Percentiles rank a stretch among this genome's conserved stretches.
Conservation (phyloP, 1,139 yeast species). For the Yamadazyma mexicana region DNA sequence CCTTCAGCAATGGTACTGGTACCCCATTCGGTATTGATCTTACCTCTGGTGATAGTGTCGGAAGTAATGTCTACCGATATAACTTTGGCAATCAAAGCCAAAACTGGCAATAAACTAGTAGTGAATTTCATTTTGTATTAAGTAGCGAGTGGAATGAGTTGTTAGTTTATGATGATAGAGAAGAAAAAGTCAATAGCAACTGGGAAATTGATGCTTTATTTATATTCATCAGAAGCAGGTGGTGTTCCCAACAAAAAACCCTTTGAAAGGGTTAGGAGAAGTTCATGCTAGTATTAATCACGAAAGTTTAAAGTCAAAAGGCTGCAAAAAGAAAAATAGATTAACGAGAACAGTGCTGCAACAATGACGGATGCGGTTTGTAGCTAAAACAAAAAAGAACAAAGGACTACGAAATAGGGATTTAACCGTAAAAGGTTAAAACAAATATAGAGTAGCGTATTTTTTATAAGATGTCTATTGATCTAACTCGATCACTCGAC, state of each 20-base stretch:
- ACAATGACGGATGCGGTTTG: neutral
- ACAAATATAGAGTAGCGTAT: neutral
- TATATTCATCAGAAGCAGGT: constrained; percentile 1
- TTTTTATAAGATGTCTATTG: neutral
- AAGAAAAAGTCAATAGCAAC: neutral
- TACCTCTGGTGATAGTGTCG: constrained; percentile 20
- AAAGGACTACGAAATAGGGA: constrained; percentile 1
- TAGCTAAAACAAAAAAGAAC: too few species aligned
- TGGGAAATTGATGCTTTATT: neutral
- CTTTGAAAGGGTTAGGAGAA: too few species aligned
- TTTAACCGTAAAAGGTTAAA: neutral
- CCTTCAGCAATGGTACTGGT: constrained; percentile 27
- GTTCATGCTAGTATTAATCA: neutral
- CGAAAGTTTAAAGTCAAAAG: neutral
- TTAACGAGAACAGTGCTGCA: neutral
- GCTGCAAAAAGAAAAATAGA: neutral
- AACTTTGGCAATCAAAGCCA: constrained; percentile 18
- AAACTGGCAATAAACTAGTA: constrained; percentile 16
- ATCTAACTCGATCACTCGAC: neutral
- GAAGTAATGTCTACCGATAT: constrained; percentile 15
- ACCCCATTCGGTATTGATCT: constrained; percentile 22
- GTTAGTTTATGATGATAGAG: constrained; percentile 1
- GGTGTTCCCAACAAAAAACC: too few species aligned
- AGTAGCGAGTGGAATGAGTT: constrained; percentile 7
- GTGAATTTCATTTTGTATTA: constrained; percentile 16